Evolutionary conservation across 129 eudicot genomes (phyloP).

Genomic region (Oenanthe sinensis): DNA sequence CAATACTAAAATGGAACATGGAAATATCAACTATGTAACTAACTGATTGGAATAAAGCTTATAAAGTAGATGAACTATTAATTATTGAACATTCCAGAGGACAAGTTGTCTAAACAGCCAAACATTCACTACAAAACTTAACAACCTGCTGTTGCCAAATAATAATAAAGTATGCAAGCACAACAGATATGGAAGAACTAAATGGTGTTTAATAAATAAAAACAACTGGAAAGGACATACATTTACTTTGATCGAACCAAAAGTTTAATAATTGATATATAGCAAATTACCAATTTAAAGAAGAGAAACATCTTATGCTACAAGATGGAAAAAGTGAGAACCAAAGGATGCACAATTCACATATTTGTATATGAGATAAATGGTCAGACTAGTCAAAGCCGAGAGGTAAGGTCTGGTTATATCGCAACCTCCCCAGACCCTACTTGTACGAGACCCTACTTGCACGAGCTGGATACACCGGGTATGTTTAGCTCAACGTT

Average conservation of each 20-base stretch:
- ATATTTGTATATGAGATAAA: not conserved
- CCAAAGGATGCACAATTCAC: not conserved
- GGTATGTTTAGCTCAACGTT: not conserved
- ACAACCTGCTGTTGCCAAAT: not conserved
- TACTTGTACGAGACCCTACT: not conserved
- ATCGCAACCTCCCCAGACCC: not conserved
- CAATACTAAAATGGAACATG: not conserved
- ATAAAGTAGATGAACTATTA: not conserved
- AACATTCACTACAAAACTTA: slow-evolving; percentile 1
- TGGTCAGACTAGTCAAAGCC: not conserved
- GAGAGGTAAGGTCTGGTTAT: not conserved
- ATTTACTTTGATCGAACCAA: not conserved
- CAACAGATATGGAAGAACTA: not conserved
- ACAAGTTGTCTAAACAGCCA: slow-evolving; percentile 12
- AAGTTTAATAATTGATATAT: not conserved
- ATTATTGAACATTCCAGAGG: slow-evolving; percentile 8
- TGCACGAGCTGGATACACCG: not conserved
- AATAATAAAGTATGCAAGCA: slow-evolving; percentile 1
- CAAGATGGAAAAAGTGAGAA: slow-evolving; percentile 1
- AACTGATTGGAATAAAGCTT: not conserved
- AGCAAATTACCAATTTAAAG: not conserved
- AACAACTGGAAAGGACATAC: slow-evolving; percentile 10
- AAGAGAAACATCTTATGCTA: not conserved
- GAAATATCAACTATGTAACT: not conserved
- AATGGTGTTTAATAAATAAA: not conserved